phyloP scores from a whole-genome alignment of 2,329 filamentous ascomycete genomes.

The Colletotrichum tofieldiae region DNA sequence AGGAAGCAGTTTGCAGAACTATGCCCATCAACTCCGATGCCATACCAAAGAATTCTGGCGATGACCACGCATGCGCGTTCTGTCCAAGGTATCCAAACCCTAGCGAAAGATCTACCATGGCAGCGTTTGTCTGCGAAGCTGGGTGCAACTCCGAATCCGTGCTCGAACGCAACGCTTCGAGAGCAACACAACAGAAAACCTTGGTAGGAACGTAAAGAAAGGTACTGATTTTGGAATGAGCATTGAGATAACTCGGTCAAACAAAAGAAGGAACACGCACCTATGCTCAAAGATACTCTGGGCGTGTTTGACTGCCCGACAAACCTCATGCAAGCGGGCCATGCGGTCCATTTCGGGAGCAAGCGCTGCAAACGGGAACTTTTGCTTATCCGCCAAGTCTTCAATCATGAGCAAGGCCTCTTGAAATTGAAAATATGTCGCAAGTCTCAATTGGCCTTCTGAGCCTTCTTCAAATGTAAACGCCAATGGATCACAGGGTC shows the following conservation, averaged over 20 bases:
- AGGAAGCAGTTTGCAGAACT: not conserved
- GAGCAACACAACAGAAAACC: not conserved
- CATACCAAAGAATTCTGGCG: not conserved
- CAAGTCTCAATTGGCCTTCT: not conserved
- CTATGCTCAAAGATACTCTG: not conserved
- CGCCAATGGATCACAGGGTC: not conserved
- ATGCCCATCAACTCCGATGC: slow-evolving; percentile 4
- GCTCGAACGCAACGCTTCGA: not conserved
- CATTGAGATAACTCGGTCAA: not conserved
- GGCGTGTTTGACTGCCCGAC: not conserved
- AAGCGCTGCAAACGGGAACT: not conserved
- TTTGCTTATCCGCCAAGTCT: not conserved
- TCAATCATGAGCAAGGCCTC: not conserved
- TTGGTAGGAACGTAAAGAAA: not conserved
- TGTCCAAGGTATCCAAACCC: not conserved
- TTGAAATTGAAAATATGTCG: not conserved
- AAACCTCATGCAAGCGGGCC: not conserved
- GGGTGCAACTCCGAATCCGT: not conserved
- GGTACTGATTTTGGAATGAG: not conserved
- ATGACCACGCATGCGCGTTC: not conserved
- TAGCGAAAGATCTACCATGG: not conserved
- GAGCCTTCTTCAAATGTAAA: not conserved
- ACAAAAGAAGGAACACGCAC: not conserved
- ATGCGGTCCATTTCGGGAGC: not conserved
- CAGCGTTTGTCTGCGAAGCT: not conserved